Base-by-base conservation (phyloP, 345 rosid genomes). In the Linum lewisii region DNA sequence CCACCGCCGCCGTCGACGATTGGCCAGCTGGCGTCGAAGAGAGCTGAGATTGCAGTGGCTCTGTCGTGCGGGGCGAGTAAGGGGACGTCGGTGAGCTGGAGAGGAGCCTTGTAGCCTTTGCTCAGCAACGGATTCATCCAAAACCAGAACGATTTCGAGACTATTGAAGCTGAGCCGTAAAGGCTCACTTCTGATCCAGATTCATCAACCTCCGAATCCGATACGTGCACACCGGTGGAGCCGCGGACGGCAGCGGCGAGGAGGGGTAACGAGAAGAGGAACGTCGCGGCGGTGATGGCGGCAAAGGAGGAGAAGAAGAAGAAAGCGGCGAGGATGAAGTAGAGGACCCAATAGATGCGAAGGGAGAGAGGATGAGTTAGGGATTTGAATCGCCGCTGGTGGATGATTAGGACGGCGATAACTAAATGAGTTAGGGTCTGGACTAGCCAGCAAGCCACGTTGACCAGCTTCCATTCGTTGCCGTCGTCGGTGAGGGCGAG, bases 101-200 rank as follows among this genome's bases (percentile, higher is more conserved):
- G 77, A 22, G 98, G 90, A 19, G 96, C 78, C 66, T 79, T 75
- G 68, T 84, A 92, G 24, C 96, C 98, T 76, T 80, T 83, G 51
- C 70, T 76, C 21, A 88, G 72, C 32, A 92, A 64, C 15, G 96
- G 96, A 72, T 86, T 92, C 86, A 92, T 84, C 98, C 96, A 92
- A 25, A 92, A 29, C 98, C 93, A 92, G 37, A 92, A 88, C 60
- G 73, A 63, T 61, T 79, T 88, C 2, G 96, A 88, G 36, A 82
- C 2, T 22, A 60, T 24, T 0, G 95, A 79, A 63, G 98, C 98
- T 11, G 93, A 77, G 64, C 96, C 93, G 42, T 80, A 88, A 25
- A 71, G 76, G 57, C 75, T 79, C 23, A 79, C 84, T 45, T 58
- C 76, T 52, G 81, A 56, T 69, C 84, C 79, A 24, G 42, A 1